Evolutionary conservation across 23 red algal genomes (phyloP).

Genomic region (Agarophyton chilense): DNA sequence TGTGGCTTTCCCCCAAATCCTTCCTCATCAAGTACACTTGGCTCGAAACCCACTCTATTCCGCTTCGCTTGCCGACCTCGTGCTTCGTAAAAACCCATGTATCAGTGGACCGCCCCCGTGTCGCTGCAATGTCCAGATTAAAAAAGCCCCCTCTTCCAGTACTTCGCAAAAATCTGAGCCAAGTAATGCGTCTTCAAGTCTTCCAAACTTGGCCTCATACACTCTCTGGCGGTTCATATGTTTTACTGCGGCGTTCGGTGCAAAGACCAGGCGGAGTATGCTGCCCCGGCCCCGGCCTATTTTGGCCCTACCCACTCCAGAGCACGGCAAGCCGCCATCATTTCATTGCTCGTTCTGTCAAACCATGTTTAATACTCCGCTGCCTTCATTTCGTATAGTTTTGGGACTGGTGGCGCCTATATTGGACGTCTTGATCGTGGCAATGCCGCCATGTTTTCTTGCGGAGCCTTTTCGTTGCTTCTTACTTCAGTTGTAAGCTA

Average conservation of each 20-base stretch:
- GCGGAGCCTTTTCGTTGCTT: too few relatives aligned
- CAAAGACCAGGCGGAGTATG: too few relatives aligned
- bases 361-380: conserved; percentile 11
- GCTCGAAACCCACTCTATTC: background rate
- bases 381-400: too few relatives aligned
- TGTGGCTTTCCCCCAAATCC: too few relatives aligned
- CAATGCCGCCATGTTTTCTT: conserved; percentile 59
- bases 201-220: conserved; percentile 32
- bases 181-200: conserved; percentile 51
- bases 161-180: conserved; percentile 47
- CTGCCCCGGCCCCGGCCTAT: too few relatives aligned
- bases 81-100: background rate
- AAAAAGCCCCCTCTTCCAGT: background rate
- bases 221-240: too few relatives aligned
- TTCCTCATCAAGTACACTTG: background rate
- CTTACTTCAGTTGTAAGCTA: too few relatives aligned
- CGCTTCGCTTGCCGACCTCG: background rate
- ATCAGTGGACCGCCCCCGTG: background rate
- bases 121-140: conserved; percentile 7
- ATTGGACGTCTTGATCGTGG: conserved; percentile 62
- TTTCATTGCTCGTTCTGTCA: conserved; percentile 29
- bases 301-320: conserved; percentile 31
- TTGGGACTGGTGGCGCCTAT: too few relatives aligned
- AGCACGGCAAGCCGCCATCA: background rate
- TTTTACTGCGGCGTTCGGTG: too few relatives aligned